Conservation (phyloP, 2,329 filamentous ascomycete genomes). For the Phyllosticta citriasiana region DNA sequence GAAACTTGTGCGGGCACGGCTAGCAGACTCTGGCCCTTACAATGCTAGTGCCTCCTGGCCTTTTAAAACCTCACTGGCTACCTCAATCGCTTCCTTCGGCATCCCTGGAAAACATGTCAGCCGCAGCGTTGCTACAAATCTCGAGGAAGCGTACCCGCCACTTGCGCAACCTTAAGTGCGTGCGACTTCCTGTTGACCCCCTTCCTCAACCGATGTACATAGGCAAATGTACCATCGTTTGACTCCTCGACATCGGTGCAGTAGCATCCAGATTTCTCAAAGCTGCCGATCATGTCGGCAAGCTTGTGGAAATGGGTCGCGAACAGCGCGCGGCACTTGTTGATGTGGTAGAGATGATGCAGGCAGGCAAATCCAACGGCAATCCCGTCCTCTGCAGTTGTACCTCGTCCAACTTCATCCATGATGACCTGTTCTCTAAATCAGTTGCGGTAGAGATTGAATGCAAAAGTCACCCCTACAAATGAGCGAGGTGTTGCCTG, state of each 20-base stretch:
- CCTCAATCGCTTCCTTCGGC: constrained; percentile 58
- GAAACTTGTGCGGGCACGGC: too few species aligned
- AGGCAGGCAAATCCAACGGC: constrained; percentile 85
- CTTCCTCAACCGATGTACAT: constrained; percentile 69
- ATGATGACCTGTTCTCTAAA: constrained; percentile 51
- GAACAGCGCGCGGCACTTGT: constrained; percentile 73
- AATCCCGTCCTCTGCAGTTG: constrained; percentile 82
- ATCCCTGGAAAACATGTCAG: constrained; percentile 37
- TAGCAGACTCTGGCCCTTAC: not conserved
- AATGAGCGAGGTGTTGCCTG: constrained; percentile 76
- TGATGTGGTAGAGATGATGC: constrained; percentile 69
- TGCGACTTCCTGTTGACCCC: constrained; percentile 84
- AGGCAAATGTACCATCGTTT: constrained; percentile 55
- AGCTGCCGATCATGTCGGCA: constrained; percentile 60
- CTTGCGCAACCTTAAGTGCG: constrained; percentile 82
- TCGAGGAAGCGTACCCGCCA: constrained; percentile 50
- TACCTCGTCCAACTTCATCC: constrained; percentile 94
- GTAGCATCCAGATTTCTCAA: constrained; percentile 58
- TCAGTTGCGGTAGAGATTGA: not conserved
- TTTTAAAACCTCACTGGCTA: constrained; percentile 53
- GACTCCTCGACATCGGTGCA: constrained; percentile 86
- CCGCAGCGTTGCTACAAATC: not conserved
- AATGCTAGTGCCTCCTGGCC: constrained; percentile 12
- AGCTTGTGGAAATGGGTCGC: constrained; percentile 90
- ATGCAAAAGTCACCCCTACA: constrained; percentile 36